Evolutionary conservation across 2,329 filamentous ascomycete species (phyloP).

Genomic region (Massarina eburnea): DNA sequence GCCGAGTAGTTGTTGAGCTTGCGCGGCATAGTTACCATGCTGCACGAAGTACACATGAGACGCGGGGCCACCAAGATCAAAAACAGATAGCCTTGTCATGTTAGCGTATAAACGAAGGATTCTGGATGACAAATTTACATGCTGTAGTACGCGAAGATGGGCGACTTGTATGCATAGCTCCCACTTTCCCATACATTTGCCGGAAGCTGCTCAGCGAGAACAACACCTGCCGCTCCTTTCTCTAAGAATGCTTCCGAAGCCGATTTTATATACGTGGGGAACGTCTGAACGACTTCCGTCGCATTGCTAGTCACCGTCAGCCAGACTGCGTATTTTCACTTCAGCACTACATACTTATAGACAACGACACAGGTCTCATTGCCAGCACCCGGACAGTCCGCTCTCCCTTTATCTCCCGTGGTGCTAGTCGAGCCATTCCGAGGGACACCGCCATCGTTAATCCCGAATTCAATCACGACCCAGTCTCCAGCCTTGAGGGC

Average conservation of each 20-base stretch:
- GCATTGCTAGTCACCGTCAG: slow-evolving; percentile 36
- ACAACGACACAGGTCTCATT: slow-evolving; percentile 54
- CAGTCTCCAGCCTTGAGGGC: slow-evolving; percentile 59
- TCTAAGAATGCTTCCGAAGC: slow-evolving; percentile 54
- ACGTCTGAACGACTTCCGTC: slow-evolving; percentile 60
- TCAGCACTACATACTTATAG: slow-evolving; percentile 35
- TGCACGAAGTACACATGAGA: slow-evolving; percentile 50
- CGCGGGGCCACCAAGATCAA: slow-evolving; percentile 42
- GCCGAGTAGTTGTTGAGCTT: slow-evolving; percentile 27
- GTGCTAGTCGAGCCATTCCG: slow-evolving; percentile 55
- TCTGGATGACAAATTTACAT: background rate
- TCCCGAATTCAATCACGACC: slow-evolving; percentile 69
- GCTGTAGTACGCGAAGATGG: slow-evolving; percentile 53
- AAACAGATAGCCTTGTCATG: slow-evolving; percentile 23
- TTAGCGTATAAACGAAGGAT: background rate
- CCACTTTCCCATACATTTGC: slow-evolving; percentile 63
- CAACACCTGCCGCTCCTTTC: slow-evolving; percentile 60
- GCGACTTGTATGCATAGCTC: slow-evolving; percentile 47
- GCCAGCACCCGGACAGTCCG: slow-evolving; percentile 58
- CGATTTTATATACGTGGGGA: slow-evolving; percentile 59
- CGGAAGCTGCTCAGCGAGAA: slow-evolving; percentile 57
- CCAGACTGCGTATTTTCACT: background rate
- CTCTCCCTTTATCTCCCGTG: slow-evolving; percentile 59
- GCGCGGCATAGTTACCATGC: slow-evolving; percentile 58
- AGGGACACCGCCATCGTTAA: slow-evolving; percentile 56